These are phyloP conservation scores for Hansenula sp. DNA, from an alignment of 1,139 yeast species.

Conservation along the genomic window DNA sequence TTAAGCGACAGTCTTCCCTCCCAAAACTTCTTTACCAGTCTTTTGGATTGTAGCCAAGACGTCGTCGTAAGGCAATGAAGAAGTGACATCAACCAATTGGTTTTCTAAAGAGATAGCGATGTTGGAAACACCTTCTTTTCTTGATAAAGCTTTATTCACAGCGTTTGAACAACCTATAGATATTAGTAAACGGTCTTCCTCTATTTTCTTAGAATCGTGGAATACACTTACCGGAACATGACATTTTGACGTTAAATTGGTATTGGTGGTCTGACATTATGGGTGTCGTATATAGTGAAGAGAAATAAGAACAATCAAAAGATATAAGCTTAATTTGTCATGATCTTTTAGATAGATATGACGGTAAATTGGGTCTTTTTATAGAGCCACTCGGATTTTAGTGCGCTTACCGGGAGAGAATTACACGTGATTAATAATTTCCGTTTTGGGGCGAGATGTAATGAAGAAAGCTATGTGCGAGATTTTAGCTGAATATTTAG, in stretches of 20 bases:
- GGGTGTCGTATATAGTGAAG: background rate
- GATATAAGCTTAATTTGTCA: background rate
- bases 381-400: background rate
- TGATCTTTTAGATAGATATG: background rate
- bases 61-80: conserved; percentile 66
- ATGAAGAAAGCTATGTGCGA: background rate
- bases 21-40: conserved; percentile 83
- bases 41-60: conserved; percentile 77
- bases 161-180: conserved; percentile 77
- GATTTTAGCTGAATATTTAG: background rate
- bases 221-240: conserved; percentile 64
- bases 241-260: conserved; percentile 76
- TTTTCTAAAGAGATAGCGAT: conserved; percentile 72
- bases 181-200: conserved; percentile 1
- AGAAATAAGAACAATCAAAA: background rate
- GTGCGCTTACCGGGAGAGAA: conserved; percentile 3
- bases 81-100: conserved; percentile 78
- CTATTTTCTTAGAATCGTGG: too few relatives aligned
- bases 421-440: background rate
- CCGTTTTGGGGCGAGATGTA: background rate
- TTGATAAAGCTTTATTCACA: conserved; percentile 70
- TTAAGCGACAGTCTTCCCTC: conserved; percentile 43
- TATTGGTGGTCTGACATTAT: conserved; percentile 53
- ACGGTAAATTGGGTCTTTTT: background rate
- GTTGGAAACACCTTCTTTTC: conserved; percentile 69